Evolutionary conservation across 2,329 filamentous ascomycete genomes (phyloP), one percentile per base, ranked within the genome.

Genomic region (Penicillium frequentans): DNA sequence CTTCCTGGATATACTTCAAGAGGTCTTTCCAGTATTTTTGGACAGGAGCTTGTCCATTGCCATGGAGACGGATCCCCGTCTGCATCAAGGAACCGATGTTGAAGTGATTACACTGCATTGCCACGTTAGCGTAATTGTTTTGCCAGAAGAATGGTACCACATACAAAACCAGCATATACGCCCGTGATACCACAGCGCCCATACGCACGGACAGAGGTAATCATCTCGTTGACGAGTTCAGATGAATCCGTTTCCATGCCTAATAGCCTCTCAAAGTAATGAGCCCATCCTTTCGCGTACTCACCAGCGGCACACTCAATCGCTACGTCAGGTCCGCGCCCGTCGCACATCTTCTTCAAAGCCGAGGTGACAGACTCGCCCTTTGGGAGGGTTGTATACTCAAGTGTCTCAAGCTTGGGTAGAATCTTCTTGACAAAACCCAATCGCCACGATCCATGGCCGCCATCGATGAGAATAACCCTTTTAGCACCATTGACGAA

Each of bases 241-340:
- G 86, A 90, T 0, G 90, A 93, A 68, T 96, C 91, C 0, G 90
- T 96, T 78, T 96, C 91, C 33, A 88, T 79, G 0, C 91, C 91
- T 3, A 84, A 68, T 63, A 82, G 67, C 62, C 83, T 78, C 70
- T 87, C 83, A 47, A 86, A 81, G 59, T 84, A 83, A 68, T 87
- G 84, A 4, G 78, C 77, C 83, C 83, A 86, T 52, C 83, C 79
- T 70, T 87, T 86, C 24, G 84, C 77, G 64, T 86, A 87, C 67
- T 87, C 84, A 52, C 85, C 85, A 2, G 85, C 83, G 4, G 83
- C 84, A 64, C 83, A 86, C 66, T 96, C 90, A 8, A 95, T 80
- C 5, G 84, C 82, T 3, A 88, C 87, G 68, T 96, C 91, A 0
- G 90, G 89, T 0, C 91, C 91, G 1, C 88, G 35, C 10, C 84